Evolutionary conservation across 345 rosid species (phyloP).

Genomic region (Brassica cretica): DNA sequence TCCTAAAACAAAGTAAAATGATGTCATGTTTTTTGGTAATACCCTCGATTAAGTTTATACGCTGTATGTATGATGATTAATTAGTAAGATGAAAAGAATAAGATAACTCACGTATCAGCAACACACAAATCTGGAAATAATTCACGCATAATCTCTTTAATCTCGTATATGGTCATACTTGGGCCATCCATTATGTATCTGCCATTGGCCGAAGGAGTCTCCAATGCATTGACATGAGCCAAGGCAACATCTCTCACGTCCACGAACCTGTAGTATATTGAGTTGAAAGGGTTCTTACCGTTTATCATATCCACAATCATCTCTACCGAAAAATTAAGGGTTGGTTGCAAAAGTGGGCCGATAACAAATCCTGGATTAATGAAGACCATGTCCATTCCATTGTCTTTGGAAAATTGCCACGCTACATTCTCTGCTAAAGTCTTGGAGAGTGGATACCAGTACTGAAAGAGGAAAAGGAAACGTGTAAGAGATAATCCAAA

Average conservation of each 20-base stretch:
- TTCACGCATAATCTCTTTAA: slow-evolving; percentile 18
- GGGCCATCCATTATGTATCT: slow-evolving; percentile 44
- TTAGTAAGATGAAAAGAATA: no score
- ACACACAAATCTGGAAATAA: slow-evolving; percentile 35
- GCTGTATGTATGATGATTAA: neutral
- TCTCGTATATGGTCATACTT: neutral
- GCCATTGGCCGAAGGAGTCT: slow-evolving; percentile 47
- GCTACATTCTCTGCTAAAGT: slow-evolving; percentile 54
- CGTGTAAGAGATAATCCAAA: neutral
- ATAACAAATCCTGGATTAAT: slow-evolving; percentile 45
- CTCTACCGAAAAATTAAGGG: slow-evolving; percentile 37
- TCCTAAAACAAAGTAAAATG: neutral
- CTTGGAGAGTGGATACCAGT: slow-evolving; percentile 48
- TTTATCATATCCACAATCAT: slow-evolving; percentile 28
- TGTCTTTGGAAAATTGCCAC: slow-evolving; percentile 47
- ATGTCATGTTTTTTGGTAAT: neutral
- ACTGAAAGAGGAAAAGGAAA: no score
- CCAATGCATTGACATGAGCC: slow-evolving; percentile 51
- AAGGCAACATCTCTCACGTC: slow-evolving; percentile 41
- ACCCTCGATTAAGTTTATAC: neutral
- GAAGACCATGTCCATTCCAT: slow-evolving; percentile 45
- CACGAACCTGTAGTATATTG: slow-evolving; percentile 14
- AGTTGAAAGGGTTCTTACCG: slow-evolving; percentile 34
- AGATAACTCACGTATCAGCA: slow-evolving; percentile 27
- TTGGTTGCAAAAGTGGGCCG: slow-evolving; percentile 51